A percentile compares a stretch with the other conserved stretches of the same genome.
phyloP scores from a whole-genome alignment of 768 basidiomycete species.

The Rhizopogon roseolus region DNA sequence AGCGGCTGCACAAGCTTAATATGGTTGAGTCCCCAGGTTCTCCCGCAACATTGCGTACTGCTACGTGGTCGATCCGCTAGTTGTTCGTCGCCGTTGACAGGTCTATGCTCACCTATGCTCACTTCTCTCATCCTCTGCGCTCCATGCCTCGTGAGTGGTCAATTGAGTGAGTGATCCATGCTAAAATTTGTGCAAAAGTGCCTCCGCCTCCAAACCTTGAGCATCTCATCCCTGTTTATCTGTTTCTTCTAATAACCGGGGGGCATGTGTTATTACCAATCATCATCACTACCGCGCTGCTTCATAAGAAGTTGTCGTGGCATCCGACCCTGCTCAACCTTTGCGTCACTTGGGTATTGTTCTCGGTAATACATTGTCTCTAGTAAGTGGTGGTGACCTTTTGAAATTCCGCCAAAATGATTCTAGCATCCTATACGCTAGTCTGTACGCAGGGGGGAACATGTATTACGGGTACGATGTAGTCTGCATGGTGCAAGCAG shows the following conservation, averaged over 20 bases:
- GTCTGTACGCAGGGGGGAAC: constrained; percentile 27
- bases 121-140: neutral
- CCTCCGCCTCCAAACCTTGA: constrained; percentile 18
- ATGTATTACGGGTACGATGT: constrained; percentile 15
- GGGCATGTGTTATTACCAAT: constrained; percentile 50
- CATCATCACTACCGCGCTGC: constrained; percentile 40
- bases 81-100: neutral
- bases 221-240: constrained; percentile 33
- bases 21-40: neutral
- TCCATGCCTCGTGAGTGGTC: constrained; percentile 14
- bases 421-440: constrained; percentile 4
- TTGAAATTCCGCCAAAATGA: neutral
- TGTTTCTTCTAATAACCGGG: constrained; percentile 45
- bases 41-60: constrained; percentile 2
- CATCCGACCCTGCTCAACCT: constrained; percentile 55
- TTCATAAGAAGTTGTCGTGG: constrained; percentile 37
- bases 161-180: neutral
- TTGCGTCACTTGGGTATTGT: constrained; percentile 51
- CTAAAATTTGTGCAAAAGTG: neutral
- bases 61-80: constrained; percentile 3
- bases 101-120: neutral
- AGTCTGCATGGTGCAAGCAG: constrained; percentile 47
- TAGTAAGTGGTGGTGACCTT: constrained; percentile 33
- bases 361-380: constrained; percentile 46
- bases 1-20: neutral